Percentiles rank a stretch among this genome's conserved stretches.
Evolutionary conservation across 805 yeast species (phyloP).

Genomic region (Cyberlindnera euphorbiiphila): DNA sequence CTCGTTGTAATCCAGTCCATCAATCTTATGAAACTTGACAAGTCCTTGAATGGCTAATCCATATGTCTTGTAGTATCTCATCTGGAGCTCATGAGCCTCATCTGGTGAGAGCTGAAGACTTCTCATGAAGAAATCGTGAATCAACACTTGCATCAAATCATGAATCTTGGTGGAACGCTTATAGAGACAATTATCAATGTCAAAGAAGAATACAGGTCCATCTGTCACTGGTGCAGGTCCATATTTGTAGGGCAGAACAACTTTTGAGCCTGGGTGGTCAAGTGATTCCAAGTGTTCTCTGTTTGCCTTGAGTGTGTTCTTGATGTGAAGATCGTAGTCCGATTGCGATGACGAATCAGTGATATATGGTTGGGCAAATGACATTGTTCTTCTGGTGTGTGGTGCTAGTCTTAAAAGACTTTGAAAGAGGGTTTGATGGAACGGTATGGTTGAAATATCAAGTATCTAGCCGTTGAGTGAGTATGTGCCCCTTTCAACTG

Average conservation of each 20-base stretch:
- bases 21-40: conserved; percentile 57
- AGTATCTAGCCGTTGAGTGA: too few species aligned
- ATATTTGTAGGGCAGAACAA: conserved; percentile 28
- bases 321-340: conserved; percentile 16
- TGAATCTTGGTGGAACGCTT: conserved; percentile 70
- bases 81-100: conserved; percentile 70
- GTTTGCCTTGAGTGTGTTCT: conserved; percentile 26
- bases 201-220: conserved; percentile 66
- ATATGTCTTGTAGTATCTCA: conserved; percentile 74
- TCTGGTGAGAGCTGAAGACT: conserved; percentile 58
- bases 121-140: conserved; percentile 74
- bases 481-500: too few species aligned
- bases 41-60: conserved; percentile 94
- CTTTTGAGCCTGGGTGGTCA: conserved; percentile 32
- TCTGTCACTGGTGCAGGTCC: conserved; percentile 27
- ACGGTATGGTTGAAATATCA: too few species aligned
- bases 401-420: too few species aligned
- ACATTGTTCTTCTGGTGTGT: too few species aligned
- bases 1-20: conserved; percentile 83
- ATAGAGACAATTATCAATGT: conserved; percentile 91
- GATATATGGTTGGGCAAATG: too few species aligned
- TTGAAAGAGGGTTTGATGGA: too few species aligned
- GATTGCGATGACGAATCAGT: conserved; percentile 12
- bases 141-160: conserved; percentile 82
- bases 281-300: conserved; percentile 31